These are phyloP conservation scores for Dichotomocladium elegans DNA, from an alignment of 371 early-diverging fungal genomes.

Conservation along the genomic window DNA sequence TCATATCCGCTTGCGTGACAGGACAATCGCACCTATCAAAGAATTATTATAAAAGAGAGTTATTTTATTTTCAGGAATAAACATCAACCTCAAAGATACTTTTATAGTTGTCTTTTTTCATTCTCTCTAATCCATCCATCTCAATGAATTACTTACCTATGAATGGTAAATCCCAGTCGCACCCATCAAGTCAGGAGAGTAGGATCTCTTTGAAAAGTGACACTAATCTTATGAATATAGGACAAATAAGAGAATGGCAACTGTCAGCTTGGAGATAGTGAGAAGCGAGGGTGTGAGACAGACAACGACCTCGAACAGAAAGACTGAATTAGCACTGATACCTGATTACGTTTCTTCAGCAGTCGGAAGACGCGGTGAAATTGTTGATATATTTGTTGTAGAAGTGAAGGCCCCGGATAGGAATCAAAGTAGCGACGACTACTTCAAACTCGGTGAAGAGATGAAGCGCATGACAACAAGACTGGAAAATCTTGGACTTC, in stretches of 20 bases:
- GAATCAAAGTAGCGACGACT: neutral
- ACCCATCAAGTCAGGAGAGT: too few species aligned
- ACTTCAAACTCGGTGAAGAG: neutral
- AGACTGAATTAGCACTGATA: neutral
- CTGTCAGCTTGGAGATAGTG: neutral
- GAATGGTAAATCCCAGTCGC: too few species aligned
- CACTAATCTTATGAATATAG: neutral
- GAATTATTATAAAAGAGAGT: too few species aligned
- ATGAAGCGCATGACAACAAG: neutral
- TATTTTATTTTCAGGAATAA: too few species aligned
- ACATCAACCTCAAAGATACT: too few species aligned
- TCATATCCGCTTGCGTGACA: too few species aligned
- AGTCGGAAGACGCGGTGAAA: neutral
- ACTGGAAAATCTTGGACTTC: neutral
- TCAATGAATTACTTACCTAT: neutral
- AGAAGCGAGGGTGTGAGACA: too few species aligned
- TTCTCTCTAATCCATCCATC: too few species aligned
- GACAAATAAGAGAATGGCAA: neutral
- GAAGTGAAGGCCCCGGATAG: neutral
- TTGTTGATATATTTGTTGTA: neutral
- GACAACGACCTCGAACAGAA: too few species aligned
- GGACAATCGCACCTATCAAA: too few species aligned
- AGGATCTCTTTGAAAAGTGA: neutral
- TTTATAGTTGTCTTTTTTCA: too few species aligned
- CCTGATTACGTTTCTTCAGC: neutral